Evolutionary conservation across 1,139 yeast species (phyloP), one percentile per base, ranked within the genome.

Genomic region (Yamadazyma sp.): DNA sequence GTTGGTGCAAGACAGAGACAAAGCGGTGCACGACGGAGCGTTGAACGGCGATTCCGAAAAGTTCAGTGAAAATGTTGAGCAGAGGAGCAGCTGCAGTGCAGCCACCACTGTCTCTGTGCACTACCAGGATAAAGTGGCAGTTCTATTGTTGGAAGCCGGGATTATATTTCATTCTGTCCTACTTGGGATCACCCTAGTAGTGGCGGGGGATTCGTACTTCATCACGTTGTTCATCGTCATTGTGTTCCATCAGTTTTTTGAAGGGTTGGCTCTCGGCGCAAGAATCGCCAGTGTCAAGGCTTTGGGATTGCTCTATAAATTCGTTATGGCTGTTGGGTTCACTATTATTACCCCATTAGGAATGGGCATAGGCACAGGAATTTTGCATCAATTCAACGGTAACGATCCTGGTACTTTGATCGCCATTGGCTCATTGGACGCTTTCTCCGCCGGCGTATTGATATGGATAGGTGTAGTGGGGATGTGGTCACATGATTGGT

Each of bases 181-280:
- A 30, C 47, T 58, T 18, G 64, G 63, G 25, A 45, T 59, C 9
- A 54, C 61, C 10, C 41, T 55, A 31, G 63, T 56, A 5, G 61
- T 58, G 20, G 57, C 61, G n/a, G 61, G 55, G 5, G 61, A 56
- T 34, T 50, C 57, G 1, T 56, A 49, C 43, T 58, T 55, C 41
- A 54, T 54, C 16, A 53, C 71, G 1, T 53, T 69, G 20, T 66
- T 62, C 43, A 56, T 66, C 31, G 73, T 70, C 5, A 58, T 68
- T 20, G 61, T 62, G 2, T 68, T 68, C 55, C 74, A 68, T 44
- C 74, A 68, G 49, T 52, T 66, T 46, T 67, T 68, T 41, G 74
- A 68, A 50, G 74, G 74, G 8, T 53, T 68, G 39, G 73, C 73
- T 0, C 55, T 68, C 36, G 74, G 73, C 4, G 55, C 72, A 1